Conservation (phyloP, 805 yeast species). For the Kuraishia borneana region DNA sequence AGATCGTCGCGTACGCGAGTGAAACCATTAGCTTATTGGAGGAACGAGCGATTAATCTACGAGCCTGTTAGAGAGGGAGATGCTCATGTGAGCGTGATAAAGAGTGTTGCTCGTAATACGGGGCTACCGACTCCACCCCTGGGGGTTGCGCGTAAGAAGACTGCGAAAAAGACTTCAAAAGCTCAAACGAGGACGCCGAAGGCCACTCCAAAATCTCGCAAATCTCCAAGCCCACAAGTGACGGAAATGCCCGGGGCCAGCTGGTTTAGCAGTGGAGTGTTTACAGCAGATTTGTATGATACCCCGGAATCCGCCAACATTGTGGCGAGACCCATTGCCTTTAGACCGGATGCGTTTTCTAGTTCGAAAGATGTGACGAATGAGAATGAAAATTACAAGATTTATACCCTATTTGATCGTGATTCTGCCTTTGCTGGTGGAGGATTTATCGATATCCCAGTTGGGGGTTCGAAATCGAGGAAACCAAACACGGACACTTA, state of each 20-base stretch:
- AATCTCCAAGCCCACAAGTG: slow-evolving; percentile 1
- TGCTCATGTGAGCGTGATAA: slow-evolving; percentile 42
- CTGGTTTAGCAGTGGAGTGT: slow-evolving; percentile 34
- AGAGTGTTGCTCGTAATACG: slow-evolving; percentile 49
- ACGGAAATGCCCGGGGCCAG: slow-evolving; percentile 26
- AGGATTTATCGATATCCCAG: slow-evolving; percentile 61
- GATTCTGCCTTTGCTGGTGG: slow-evolving; percentile 58
- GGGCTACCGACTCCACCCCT: too few relatives aligned
- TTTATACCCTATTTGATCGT: slow-evolving; percentile 55
- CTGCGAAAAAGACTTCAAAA: background rate
- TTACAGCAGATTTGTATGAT: slow-evolving; percentile 36
- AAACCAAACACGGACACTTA: slow-evolving; percentile 55
- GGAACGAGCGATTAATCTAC: slow-evolving; percentile 67
- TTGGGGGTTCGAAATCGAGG: slow-evolving; percentile 46
- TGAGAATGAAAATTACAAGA: slow-evolving; percentile 40
- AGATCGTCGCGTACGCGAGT: slow-evolving; percentile 56
- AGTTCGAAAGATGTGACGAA: slow-evolving; percentile 8
- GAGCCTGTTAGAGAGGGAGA: slow-evolving; percentile 24
- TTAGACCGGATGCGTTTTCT: slow-evolving; percentile 6
- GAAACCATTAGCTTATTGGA: slow-evolving; percentile 75
- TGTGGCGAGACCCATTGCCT: slow-evolving; percentile 39
- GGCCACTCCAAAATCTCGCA: slow-evolving; percentile 2
- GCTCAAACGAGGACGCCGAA: background rate
- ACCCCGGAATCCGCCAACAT: slow-evolving; percentile 37
- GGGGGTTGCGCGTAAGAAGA: slow-evolving; percentile 20